These are phyloP conservation scores for Nicotiana benthamiana DNA, from an alignment of 257 asterid genomes.

Conservation along the genomic window DNA sequence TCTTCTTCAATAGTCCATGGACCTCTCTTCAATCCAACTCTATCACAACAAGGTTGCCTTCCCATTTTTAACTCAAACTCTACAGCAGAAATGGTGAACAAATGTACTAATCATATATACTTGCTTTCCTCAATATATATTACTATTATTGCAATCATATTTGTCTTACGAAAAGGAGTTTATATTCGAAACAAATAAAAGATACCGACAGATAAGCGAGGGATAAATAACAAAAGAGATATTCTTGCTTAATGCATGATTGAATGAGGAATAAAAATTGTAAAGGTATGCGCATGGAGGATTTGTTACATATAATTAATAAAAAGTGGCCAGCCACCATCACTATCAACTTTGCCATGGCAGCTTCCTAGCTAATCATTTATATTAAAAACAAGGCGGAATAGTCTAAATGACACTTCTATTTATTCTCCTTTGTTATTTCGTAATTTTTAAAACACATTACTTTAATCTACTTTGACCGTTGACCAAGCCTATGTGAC, in stretches of 20 bases:
- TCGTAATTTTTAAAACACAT: no score
- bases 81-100: no score
- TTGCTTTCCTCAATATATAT: no score
- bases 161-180: neutral
- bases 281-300: slow-evolving; percentile 21
- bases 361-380: neutral
- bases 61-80: slow-evolving; percentile 46
- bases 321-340: slow-evolving; percentile 16
- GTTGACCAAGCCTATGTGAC: no score
- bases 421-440: no score
- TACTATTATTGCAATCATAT: neutral
- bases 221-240: slow-evolving; percentile 22
- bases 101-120: no score
- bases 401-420: no score
- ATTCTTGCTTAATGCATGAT: slow-evolving; percentile 20
- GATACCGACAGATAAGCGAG: slow-evolving; percentile 12
- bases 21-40: slow-evolving; percentile 58
- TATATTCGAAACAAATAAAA: slow-evolving; percentile 22
- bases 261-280: slow-evolving; percentile 19
- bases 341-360: neutral
- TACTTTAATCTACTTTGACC: no score
- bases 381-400: no score
- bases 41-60: slow-evolving; percentile 68
- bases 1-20: slow-evolving; percentile 77
- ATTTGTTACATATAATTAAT: slow-evolving; percentile 15